Conservation (phyloP, 257 asterid species). For the Nicotiana tabacum region DNA sequence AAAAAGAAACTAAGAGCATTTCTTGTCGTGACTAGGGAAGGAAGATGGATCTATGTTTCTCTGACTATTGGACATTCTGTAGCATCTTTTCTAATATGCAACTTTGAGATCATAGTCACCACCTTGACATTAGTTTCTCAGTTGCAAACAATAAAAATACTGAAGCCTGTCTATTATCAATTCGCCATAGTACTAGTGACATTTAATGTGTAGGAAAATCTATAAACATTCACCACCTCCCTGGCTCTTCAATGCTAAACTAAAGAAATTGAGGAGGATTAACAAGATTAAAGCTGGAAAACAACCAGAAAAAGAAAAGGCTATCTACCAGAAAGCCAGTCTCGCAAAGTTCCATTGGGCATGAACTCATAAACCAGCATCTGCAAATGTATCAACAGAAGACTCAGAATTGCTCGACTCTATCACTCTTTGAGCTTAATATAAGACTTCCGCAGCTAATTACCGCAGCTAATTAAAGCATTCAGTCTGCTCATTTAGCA, state of each 20-base stretch:
- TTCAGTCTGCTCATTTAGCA: neutral
- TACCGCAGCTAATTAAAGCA: slow-evolving; percentile 1
- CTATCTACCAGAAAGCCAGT: slow-evolving; percentile 69
- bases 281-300: neutral
- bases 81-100: neutral
- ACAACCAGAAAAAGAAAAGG: neutral
- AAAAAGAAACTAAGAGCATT: neutral
- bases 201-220: neutral
- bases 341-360: slow-evolving; percentile 79
- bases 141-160: neutral
- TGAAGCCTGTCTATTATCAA: neutral
- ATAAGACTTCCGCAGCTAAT: neutral
- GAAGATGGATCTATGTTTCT: neutral
- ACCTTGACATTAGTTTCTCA: neutral
- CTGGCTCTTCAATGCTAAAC: neutral
- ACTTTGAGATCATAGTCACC: neutral
- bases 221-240: neutral
- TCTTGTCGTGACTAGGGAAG: neutral
- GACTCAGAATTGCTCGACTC: neutral
- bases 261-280: neutral
- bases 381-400: slow-evolving; percentile 35
- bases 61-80: neutral
- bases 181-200: neutral
- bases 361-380: slow-evolving; percentile 84
- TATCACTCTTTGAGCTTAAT: neutral